phyloP scores from a whole-genome alignment of 768 basidiomycete species.

The Hirschioporus abietinus region DNA sequence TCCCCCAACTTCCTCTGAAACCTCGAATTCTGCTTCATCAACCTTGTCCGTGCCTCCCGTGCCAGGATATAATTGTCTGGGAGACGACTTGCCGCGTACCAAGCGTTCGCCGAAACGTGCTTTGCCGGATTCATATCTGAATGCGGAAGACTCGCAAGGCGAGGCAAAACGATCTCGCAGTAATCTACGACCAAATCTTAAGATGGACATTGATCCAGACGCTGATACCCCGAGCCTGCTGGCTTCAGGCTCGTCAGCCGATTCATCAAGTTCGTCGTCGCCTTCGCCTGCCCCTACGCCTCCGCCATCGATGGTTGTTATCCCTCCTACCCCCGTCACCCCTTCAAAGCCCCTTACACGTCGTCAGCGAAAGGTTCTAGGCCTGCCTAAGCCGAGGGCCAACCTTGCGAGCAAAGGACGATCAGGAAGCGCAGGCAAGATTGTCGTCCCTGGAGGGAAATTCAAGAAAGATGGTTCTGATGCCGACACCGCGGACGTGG shows the following conservation, averaged over 20 bases:
- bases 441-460: conserved; percentile 57
- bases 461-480: conserved; percentile 29
- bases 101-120: conserved; percentile 53
- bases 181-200: conserved; percentile 23
- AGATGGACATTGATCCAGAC: conserved; percentile 25
- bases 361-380: conserved; percentile 63
- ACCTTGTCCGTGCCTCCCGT: background rate
- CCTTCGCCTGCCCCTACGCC: conserved; percentile 31
- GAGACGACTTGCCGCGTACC: conserved; percentile 19
- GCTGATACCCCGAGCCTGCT: conserved; percentile 38
- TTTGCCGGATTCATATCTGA: conserved; percentile 50
- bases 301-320: conserved; percentile 12
- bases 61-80: background rate
- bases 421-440: conserved; percentile 44
- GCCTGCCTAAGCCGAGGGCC: conserved; percentile 52
- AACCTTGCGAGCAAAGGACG: conserved; percentile 22
- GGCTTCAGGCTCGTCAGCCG: conserved; percentile 27
- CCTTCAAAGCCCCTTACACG: conserved; percentile 45
- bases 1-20: conserved; percentile 13
- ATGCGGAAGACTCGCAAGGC: conserved; percentile 27
- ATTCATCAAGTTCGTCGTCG: conserved; percentile 28
- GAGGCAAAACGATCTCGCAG: conserved; percentile 31
- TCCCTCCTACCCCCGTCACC: background rate
- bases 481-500: conserved; percentile 33
- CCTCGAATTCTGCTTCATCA: background rate